Base-by-base conservation (phyloP, 768 basidiomycete species). In the Amanita pallidorosea region DNA sequence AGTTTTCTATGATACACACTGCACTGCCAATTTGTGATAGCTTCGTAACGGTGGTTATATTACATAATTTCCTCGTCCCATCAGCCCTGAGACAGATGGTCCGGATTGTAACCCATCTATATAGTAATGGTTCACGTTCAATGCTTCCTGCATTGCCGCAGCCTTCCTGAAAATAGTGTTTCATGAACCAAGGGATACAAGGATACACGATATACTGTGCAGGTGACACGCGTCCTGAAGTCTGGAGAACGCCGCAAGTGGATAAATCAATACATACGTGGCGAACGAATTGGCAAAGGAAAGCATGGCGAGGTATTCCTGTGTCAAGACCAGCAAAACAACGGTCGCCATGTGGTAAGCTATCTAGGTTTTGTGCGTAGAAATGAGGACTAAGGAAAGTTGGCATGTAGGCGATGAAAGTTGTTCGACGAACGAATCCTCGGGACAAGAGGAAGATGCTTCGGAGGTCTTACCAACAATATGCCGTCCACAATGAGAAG, bases 221-320 rank as follows among this genome's bases (percentile, higher is more conserved):
- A 45, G 43, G 27, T 29, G 25, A 45, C 43, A n/a, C 43, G 27
- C 7, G 15, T 27, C 17, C 43, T 45, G 25, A 41, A 12, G 27
- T n/a, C 27, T 2, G 6, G 13, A 15, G 58, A 64, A 60, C 63
- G 67, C 53, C 58, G 65, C 57, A 60, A 65, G 54, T 56, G 61
- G 59, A 57, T 73, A 53, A 94, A 93, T 68, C 88, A 94, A 65
- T 95, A 93, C 65, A 66, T 77, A 37, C 59, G 65, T 50, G 62
- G 63, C 29, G 60, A 60, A 18, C 66, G 61, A 49, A 64, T 71
- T 47, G 71, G 69, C 5, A 68, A 65, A 42, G 70, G 71, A 18
- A 65, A 65, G 43, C 77, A 88, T 57, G 78, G 83, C 23, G 72
- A 79, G 55, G 79, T 81, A 50, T 81, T 89, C 36, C 80, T 89